Evolutionary conservation across 2,329 filamentous ascomycete species (phyloP), one percentile per base, ranked within the genome.

Genomic region (Monilinia vaccinii-corymbosi): DNA sequence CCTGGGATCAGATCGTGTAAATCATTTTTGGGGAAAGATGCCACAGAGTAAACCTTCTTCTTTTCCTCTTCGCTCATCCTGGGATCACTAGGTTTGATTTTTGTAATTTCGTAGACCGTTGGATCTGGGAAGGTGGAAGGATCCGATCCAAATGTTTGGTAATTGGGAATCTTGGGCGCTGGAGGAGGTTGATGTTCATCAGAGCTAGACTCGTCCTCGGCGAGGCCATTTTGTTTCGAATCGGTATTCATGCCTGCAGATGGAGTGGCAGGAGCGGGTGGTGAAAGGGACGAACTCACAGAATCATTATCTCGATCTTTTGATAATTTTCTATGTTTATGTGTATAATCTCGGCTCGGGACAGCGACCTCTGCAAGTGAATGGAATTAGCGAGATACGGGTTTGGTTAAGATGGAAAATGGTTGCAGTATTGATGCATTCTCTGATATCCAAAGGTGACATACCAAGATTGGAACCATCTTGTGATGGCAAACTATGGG

Each of bases 131-230:
- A 96, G n/a, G 86, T 91, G 31, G 91, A 89, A 0, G 93, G 93
- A 70, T 97, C 91, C 44, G 93, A 87, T 61, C 93, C 93, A 72
- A 97, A 97, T 0, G 91, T 92, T 74, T 96, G 89, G 61, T 92
- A 87, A 50, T 70, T 66, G 7, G 83, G 81, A 28, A 87, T 75
- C 8, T 82, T 77, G n/a, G 83, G 80, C 2, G 82, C 81, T 7
- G 82, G 81, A 52, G 78, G 77, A 16, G 80, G 81, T 70, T 83
- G 84, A 72, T 82, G 83, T 46, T 81, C 80, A 46, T 80, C 70
- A 51, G 80, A 82, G 63, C 79, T 82, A 14, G 69, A 70, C 8
- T 60, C 58, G 75, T 80, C 58, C 34, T 78, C 78, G 21, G 78
- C 78, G 8, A 78, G 76, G 9, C 73, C 74, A 10, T 69, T 70